Evolutionary conservation across 192 early-diverging fungal genomes (phyloP).

Genomic region (Coemansia sp.): DNA sequence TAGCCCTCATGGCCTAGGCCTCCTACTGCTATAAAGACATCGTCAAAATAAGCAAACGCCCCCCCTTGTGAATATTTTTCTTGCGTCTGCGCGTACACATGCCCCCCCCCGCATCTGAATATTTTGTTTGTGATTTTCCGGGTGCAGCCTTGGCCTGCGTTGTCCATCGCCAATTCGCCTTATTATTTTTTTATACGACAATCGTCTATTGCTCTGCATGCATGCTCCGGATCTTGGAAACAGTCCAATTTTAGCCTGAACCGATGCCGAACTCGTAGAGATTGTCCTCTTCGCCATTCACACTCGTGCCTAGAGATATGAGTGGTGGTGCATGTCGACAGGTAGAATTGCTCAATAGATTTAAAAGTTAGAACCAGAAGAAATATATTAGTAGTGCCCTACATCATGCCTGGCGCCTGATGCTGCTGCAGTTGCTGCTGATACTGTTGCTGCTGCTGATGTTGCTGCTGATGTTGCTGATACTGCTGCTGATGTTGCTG

Average conservation of each 20-base stretch:
- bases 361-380: neutral
- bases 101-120: slow-evolving; percentile 2
- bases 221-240: neutral
- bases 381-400: neutral
- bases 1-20: slow-evolving; percentile 3
- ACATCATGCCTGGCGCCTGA: slow-evolving; percentile 13
- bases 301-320: neutral
- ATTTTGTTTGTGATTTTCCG: neutral
- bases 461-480: neutral
- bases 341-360: neutral
- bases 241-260: neutral
- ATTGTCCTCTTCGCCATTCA: neutral
- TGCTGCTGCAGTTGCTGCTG: slow-evolving; percentile 19
- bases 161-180: neutral
- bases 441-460: neutral
- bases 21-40: neutral
- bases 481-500: slow-evolving; percentile 24
- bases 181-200: neutral
- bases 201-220: slow-evolving; percentile 1
- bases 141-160: neutral
- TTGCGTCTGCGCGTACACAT: neutral
- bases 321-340: neutral
- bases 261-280: neutral
- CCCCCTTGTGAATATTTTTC: neutral
- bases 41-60: too few relatives aligned